A percentile compares a stretch with the other conserved stretches of the same genome.
Evolutionary conservation across 2,329 filamentous ascomycete species (phyloP).

Genomic region (Fusarium equiseti): DNA sequence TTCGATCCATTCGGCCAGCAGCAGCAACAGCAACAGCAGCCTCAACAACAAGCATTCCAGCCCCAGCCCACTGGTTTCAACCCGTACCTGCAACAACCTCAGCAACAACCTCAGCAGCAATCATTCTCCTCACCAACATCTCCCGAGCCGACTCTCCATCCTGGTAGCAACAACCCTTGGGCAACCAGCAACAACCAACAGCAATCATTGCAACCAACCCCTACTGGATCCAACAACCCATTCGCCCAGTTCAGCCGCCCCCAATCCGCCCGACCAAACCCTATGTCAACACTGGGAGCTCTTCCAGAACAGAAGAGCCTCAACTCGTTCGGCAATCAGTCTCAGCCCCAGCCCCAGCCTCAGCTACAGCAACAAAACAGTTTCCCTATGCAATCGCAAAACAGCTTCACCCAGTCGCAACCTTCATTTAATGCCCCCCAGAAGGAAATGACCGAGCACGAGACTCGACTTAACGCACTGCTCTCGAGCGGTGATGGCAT

Average conservation of each 20-base stretch:
- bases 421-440: constrained; percentile 56
- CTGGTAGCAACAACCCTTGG: constrained; percentile 97
- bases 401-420: constrained; percentile 48
- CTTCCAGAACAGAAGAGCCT: constrained; percentile 88
- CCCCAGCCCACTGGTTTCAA: constrained; percentile 67
- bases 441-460: constrained; percentile 71
- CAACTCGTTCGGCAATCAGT: constrained; percentile 62
- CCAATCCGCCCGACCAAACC: constrained; percentile 62
- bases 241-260: constrained; percentile 82
- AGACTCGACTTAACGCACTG: constrained; percentile 85
- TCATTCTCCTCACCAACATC: constrained; percentile 56
- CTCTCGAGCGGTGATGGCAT: constrained; percentile 90
- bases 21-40: constrained; percentile 51
- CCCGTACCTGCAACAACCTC: constrained; percentile 57
- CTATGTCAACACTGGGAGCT: constrained; percentile 77
- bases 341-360: constrained; percentile 55
- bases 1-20: constrained; percentile 76
- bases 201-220: constrained; percentile 78
- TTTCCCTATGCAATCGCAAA: constrained; percentile 54
- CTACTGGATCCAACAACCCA: constrained; percentile 97
- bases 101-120: constrained; percentile 55
- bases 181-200: constrained; percentile 72
- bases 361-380: constrained; percentile 54
- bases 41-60: constrained; percentile 59
- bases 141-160: constrained; percentile 73